Base-by-base conservation (phyloP, 495 filamentous ascomycete genomes). In the Thozetella sp. region DNA sequence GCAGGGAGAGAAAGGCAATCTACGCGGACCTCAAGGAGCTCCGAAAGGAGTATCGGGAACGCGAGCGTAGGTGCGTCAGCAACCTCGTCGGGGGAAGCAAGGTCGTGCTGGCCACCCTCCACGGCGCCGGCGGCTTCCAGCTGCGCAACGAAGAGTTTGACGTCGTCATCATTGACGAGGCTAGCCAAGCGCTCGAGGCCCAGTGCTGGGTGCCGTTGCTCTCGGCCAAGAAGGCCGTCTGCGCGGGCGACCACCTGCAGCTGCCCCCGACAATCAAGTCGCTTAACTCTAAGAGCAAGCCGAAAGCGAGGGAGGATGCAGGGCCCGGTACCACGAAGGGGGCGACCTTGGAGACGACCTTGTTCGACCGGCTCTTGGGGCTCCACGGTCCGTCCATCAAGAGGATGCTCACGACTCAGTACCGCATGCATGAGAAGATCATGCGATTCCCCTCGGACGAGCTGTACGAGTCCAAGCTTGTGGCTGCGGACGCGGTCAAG, bases 131-230 rank as follows among this genome's bases (percentile, higher is more conserved):
- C 0, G 92, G 93, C 0, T 89, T 86, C 63, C 93, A 97, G 73
- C 76, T 97, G 22, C 86, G 83, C 60, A 82, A 86, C 57, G 88
- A 96, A 67, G 73, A 84, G 56, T 99, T 99, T 63, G 95, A 99
- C 70, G 91, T 97, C 3, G 92, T 98, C 2, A 85, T 98, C 27
- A 91, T 99, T 43, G 95, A 99, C 67, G 95, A 99, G 76, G 95
- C 93, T 0, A 95, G 91, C 69, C 95, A 99, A 71, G 95, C 95
- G 2, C 80, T 99, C 15, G 95, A 99, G 72, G 93, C 96, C 1
- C 95, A 98, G 71, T 98, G 93, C 73, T 99, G 95, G 95, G 93
- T 97, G n/a, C 86, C 96, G 15, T 73, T 99, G 26, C 78, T 97
- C 17, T 72, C 80, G 10, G 92, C 92, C 1, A 86, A 84, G 54